A percentile compares a stretch with the other conserved stretches of the same genome.
Conservation (phyloP, 2,329 filamentous ascomycete genomes). For the Exophiala alcalophila region DNA sequence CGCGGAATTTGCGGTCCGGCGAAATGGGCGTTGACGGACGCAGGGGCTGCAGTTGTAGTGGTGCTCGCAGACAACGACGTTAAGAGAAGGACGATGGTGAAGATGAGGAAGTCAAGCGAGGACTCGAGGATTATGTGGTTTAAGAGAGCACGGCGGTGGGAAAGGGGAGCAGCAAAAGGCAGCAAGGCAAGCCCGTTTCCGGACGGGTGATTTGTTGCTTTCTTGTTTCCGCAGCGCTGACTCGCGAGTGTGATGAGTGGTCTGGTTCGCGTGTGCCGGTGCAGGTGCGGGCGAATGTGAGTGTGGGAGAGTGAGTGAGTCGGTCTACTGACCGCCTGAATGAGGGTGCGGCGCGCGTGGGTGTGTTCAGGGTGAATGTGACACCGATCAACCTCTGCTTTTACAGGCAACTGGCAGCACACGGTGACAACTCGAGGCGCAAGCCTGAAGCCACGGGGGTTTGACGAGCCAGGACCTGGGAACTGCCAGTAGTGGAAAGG, state of each 20-base stretch:
- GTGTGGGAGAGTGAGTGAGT: no score
- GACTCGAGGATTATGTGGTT: neutral
- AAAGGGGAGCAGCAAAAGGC: neutral
- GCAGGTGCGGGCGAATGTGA: no score
- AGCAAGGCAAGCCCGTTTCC: slow-evolving; percentile 3
- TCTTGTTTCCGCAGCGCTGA: slow-evolving; percentile 15
- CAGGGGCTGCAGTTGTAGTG: slow-evolving; percentile 10
- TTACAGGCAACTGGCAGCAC: neutral
- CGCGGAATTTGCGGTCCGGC: slow-evolving; percentile 8
- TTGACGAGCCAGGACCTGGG: slow-evolving; percentile 1
- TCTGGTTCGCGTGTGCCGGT: slow-evolving; percentile 8
- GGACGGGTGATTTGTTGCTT: slow-evolving; percentile 15
- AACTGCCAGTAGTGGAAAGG: neutral
- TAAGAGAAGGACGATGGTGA: neutral
- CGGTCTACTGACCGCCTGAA: slow-evolving; percentile 26
- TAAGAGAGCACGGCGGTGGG: neutral
- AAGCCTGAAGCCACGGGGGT: slow-evolving; percentile 18
- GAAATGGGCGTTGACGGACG: slow-evolving; percentile 21
- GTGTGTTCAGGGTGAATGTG: slow-evolving; percentile 17
- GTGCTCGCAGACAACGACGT: neutral
- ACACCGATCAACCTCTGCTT: slow-evolving; percentile 6
- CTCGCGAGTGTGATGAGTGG: slow-evolving; percentile 5
- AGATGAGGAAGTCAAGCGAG: neutral
- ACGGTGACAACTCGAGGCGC: slow-evolving; percentile 9
- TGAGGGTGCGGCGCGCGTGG: slow-evolving; percentile 7